Conservation (phyloP, 192 early-diverging fungal genomes). For the Oehlia diaphana region DNA sequence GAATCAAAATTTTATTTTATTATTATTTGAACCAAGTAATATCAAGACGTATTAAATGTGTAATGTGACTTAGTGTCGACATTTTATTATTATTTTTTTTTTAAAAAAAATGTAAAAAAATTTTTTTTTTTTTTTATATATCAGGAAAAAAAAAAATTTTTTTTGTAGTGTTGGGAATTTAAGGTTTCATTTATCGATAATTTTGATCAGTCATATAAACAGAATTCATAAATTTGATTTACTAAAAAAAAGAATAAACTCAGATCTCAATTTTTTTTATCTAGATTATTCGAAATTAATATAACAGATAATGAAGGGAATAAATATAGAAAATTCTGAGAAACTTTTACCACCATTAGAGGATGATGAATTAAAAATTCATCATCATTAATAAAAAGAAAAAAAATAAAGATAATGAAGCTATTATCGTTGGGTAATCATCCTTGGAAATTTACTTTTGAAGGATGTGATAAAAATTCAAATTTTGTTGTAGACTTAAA, state of each 20-base stretch:
- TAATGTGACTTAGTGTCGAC: conserved; percentile 15
- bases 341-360: not conserved
- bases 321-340: not conserved
- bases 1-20: not conserved
- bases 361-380: not conserved
- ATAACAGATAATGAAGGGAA: not conserved
- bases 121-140: too few species aligned
- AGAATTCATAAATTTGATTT: too few species aligned
- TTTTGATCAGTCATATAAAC: too few species aligned
- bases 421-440: not conserved
- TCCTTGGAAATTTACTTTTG: conserved; percentile 9
- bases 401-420: not conserved
- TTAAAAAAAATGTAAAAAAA: too few species aligned
- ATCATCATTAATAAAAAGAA: not conserved
- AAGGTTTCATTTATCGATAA: too few species aligned
- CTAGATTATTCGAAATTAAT: not conserved
- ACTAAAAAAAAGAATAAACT: too few species aligned
- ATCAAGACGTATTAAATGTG: conserved; percentile 8
- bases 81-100: not conserved
- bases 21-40: not conserved
- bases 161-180: too few species aligned
- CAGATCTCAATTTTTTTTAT: too few species aligned
- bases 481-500: not conserved
- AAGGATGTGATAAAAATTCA: conserved; percentile 16
- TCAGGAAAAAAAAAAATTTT: too few species aligned